These are phyloP conservation scores for Cutaneotrichosporon sp. DNA, from an alignment of 1,284 basidiomycete species.

Conservation along the genomic window DNA sequence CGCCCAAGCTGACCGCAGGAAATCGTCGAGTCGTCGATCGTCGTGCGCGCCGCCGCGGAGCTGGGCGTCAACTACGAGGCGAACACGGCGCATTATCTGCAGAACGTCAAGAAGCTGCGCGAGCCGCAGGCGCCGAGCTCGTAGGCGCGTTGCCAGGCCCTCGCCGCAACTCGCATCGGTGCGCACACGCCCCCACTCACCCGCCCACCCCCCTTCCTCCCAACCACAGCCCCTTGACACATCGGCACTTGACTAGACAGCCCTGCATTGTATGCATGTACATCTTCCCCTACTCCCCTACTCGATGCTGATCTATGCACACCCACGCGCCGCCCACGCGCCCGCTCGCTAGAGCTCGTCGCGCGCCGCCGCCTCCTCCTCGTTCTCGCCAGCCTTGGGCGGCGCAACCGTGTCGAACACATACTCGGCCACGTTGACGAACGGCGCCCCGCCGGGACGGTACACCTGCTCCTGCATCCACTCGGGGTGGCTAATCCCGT, in stretches of 20 bases:
- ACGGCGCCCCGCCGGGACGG: conserved; percentile 24
- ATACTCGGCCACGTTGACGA: conserved; percentile 37
- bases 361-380: neutral
- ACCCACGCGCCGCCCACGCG: neutral
- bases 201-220: too few relatives aligned
- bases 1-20: conserved; percentile 36
- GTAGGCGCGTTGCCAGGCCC: too few relatives aligned
- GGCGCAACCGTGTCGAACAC: conserved; percentile 25
- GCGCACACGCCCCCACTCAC: neutral
- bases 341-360: conserved; percentile 2
- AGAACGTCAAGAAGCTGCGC: conserved; percentile 57
- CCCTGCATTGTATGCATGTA: conserved; percentile 19
- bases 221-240: too few relatives aligned
- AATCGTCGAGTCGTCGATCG: conserved; percentile 37
- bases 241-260: too few relatives aligned
- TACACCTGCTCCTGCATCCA: conserved; percentile 38
- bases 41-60: conserved; percentile 71
- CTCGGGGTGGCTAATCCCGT: conserved; percentile 38
- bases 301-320: neutral
- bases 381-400: too few relatives aligned
- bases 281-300: too few relatives aligned
- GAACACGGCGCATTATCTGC: conserved; percentile 82
- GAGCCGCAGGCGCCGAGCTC: conserved; percentile 28
- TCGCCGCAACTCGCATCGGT: too few relatives aligned
- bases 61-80: conserved; percentile 76